A percentile compares a stretch with the other conserved stretches of the same genome.
Conservation (phyloP, 139 green algal genomes). For the Chlorella sp. region DNA sequence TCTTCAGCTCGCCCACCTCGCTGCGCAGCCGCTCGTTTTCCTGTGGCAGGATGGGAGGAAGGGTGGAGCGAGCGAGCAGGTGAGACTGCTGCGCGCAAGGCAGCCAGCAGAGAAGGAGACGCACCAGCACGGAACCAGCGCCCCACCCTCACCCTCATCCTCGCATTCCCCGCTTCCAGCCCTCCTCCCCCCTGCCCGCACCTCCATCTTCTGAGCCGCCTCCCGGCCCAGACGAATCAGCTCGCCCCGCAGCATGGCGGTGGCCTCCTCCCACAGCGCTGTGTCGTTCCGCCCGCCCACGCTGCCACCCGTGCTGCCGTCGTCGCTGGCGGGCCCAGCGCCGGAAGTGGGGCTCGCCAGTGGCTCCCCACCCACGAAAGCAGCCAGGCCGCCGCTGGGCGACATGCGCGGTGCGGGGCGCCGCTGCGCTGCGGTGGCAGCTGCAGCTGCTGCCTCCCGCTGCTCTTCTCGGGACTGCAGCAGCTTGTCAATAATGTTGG, state of each 20-base stretch:
- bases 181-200: neutral
- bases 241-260: slow-evolving; percentile 39
- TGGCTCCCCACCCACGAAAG: too few species aligned
- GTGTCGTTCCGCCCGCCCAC: slow-evolving; percentile 3
- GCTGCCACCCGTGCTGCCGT: neutral
- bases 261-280: slow-evolving; percentile 42
- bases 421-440: too few species aligned
- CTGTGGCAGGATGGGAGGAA: neutral
- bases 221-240: slow-evolving; percentile 38
- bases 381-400: too few species aligned
- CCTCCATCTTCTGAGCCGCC: slow-evolving; percentile 28
- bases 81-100: too few species aligned
- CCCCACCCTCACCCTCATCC: neutral
- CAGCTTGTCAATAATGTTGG: slow-evolving; percentile 38
- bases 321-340: neutral
- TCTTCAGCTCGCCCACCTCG: slow-evolving; percentile 50
- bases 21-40: slow-evolving; percentile 29
- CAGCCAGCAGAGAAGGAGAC: too few species aligned
- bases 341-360: neutral
- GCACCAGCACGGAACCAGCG: too few species aligned
- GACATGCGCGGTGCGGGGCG: too few species aligned
- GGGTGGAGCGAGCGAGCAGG: neutral
- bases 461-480: neutral
- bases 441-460: neutral
- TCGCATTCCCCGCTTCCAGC: too few species aligned